Base-by-base conservation (phyloP, 805 yeast genomes). In the Hanseniaspora singularis region DNA sequence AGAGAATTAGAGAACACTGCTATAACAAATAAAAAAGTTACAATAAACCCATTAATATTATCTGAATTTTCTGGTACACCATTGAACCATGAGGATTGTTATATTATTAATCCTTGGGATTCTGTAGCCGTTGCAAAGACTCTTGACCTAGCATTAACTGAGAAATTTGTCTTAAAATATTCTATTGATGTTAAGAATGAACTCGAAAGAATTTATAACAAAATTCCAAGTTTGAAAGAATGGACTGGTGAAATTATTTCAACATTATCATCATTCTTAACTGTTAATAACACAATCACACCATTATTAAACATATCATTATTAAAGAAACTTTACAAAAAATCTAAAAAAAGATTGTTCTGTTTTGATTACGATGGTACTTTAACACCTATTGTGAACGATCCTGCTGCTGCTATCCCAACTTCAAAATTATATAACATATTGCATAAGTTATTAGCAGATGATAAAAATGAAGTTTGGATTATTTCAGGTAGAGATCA, bases 331-430 rank as follows among this genome's bases (percentile, higher is more conserved):
- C 71, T 73, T 49, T 92, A 85, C 61, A 61, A 71, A 39, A 53
- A 61, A 19, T 76, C 96, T 0, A 51, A 73, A 28, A 72, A 81
- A 55, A 72, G 97, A 51, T 64, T 92, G 50, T 86, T 92, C 55
- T 63, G 92, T 55, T 88, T 92, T 64, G 99, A 92, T 64, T 92
- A 92, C 61, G 99, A 92, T 61, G 99, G 99, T 24, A 92, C 99
- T 1, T 69, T 92, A 54, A 86, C 98, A 0, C 97, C 97, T 12
- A 92, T 92, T 58, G 98, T 92, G 3, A 74, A 77, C 33, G 97
- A 92, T 55, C 99, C 99, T 1, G 86, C 89, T n/a, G 96, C 97
- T 0, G 98, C 98, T 0, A 82, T 92, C 34, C 98, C 99, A 2
- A 78, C 95, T 0, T 77, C 79, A 3, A 71, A 81, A 53, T 68